Conservation (phyloP, 2,329 filamentous ascomycete genomes). For the Penicillium sp. region DNA sequence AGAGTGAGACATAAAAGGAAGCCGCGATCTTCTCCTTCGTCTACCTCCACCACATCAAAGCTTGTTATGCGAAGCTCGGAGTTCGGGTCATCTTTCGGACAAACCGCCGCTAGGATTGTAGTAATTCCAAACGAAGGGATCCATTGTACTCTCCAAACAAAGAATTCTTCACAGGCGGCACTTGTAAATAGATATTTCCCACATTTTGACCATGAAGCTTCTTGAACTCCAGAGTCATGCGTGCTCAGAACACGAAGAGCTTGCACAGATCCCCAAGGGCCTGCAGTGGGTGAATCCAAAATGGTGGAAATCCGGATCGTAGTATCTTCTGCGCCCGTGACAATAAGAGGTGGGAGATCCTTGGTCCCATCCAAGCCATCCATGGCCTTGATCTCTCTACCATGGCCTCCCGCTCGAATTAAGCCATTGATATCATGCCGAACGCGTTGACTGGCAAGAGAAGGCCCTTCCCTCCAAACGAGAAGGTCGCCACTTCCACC, state of each 20-base stretch:
- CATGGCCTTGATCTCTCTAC: constrained; percentile 75
- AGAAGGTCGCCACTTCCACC: constrained; percentile 52
- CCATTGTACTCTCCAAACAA: constrained; percentile 69
- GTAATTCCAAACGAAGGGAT: constrained; percentile 56
- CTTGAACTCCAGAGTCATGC: constrained; percentile 82
- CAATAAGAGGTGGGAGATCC: constrained; percentile 47
- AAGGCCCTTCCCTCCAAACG: constrained; percentile 71
- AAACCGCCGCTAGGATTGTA: constrained; percentile 52
- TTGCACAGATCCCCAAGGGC: constrained; percentile 32
- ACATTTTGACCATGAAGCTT: constrained; percentile 69
- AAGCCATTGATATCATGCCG: constrained; percentile 43
- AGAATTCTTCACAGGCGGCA: constrained; percentile 85
- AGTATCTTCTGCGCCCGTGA: constrained; percentile 70
- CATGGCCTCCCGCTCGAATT: constrained; percentile 72
- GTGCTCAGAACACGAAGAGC: constrained; percentile 68
- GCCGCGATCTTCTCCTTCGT: constrained; percentile 21
- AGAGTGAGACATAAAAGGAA: constrained; percentile 71
- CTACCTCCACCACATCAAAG: constrained; percentile 61
- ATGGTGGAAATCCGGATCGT: constrained; percentile 66
- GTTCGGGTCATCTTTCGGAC: constrained; percentile 49
- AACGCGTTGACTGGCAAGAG: constrained; percentile 49
- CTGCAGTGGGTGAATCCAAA: constrained; percentile 7
- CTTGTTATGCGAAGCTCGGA: constrained; percentile 77
- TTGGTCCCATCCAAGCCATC: constrained; percentile 43
- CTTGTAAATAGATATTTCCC: constrained; percentile 77